A percentile compares a stretch with the other conserved stretches of the same genome.
These are phyloP conservation scores for Kurtzmaniella fragi DNA, from an alignment of 805 yeast species.

Conservation along the genomic window DNA sequence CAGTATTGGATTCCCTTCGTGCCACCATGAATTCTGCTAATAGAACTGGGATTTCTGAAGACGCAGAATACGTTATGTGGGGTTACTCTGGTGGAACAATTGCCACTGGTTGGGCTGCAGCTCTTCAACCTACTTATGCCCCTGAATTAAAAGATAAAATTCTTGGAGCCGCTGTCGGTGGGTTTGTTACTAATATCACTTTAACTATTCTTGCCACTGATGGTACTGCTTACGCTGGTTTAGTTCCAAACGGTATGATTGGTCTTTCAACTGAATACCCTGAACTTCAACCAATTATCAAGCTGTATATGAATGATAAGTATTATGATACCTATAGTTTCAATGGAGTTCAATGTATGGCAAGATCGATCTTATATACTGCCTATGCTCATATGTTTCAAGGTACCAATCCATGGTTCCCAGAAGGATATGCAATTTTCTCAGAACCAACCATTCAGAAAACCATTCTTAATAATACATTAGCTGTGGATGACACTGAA, in stretches of 20 bases:
- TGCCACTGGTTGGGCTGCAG: constrained; percentile 35
- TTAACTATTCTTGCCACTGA: constrained; percentile 12
- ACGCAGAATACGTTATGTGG: constrained; percentile 21
- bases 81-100: constrained; percentile 39
- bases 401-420: constrained; percentile 3
- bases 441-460: neutral
- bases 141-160: constrained; percentile 23
- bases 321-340: neutral
- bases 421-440: constrained; percentile 5
- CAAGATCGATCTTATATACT: neutral
- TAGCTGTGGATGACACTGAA: constrained; percentile 5
- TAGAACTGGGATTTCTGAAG: constrained; percentile 13
- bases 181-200: constrained; percentile 19
- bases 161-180: constrained; percentile 23
- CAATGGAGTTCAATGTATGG: neutral
- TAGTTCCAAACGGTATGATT: constrained; percentile 14
- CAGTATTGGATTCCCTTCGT: constrained; percentile 25
- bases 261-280: constrained; percentile 20
- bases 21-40: constrained; percentile 16
- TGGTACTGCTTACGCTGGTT: constrained; percentile 15
- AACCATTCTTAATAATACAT: constrained; percentile 1
- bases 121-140: constrained; percentile 31
- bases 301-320: neutral
- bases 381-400: neutral
- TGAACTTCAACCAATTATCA: constrained; percentile 5